These are phyloP conservation scores for Helenozyma baotianmanensis DNA, from an alignment of 805 yeast genomes.

Conservation along the genomic window DNA sequence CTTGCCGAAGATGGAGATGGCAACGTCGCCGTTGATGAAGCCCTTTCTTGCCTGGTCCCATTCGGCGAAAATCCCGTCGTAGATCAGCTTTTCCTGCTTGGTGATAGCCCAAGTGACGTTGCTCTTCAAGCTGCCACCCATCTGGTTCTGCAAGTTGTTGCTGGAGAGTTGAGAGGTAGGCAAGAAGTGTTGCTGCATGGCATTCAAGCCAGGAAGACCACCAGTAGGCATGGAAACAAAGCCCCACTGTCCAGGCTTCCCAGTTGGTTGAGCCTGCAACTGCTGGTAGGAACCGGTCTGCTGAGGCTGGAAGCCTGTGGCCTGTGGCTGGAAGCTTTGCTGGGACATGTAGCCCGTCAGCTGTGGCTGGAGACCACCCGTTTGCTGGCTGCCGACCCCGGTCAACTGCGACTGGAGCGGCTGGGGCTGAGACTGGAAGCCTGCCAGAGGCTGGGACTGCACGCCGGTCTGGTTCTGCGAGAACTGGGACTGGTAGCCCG, in stretches of 20 bases:
- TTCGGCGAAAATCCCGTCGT: slow-evolving; percentile 81
- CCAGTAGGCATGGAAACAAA: slow-evolving; percentile 65
- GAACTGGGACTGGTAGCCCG: slow-evolving; percentile 1
- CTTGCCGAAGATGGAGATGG: slow-evolving; percentile 83
- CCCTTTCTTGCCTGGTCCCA: slow-evolving; percentile 76
- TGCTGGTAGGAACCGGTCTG: slow-evolving; percentile 3
- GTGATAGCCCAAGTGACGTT: slow-evolving; percentile 80
- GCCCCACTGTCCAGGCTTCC: slow-evolving; percentile 79
- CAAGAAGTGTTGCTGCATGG: slow-evolving; percentile 63
- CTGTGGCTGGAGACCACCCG: slow-evolving; percentile 19
- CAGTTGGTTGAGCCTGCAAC: slow-evolving; percentile 53
- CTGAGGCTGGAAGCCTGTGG: slow-evolving; percentile 27
- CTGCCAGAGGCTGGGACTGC: slow-evolving; percentile 1
- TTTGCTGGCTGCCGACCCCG: slow-evolving; percentile 3
- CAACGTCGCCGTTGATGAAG: slow-evolving; percentile 70
- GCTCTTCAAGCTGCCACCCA: slow-evolving; percentile 40
- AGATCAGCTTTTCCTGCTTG: slow-evolving; percentile 79
- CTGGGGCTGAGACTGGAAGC: too few relatives aligned
- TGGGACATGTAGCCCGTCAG: slow-evolving; percentile 9
- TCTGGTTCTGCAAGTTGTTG: slow-evolving; percentile 36
- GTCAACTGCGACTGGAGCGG: not conserved
- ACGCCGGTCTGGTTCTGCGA: too few relatives aligned
- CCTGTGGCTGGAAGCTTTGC: slow-evolving; percentile 12
- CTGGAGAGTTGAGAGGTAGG: slow-evolving; percentile 42
- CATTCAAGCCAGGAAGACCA: slow-evolving; percentile 66